phyloP scores from a whole-genome alignment of 106 monocot genomes.

The Xerophyta viscosa region DNA sequence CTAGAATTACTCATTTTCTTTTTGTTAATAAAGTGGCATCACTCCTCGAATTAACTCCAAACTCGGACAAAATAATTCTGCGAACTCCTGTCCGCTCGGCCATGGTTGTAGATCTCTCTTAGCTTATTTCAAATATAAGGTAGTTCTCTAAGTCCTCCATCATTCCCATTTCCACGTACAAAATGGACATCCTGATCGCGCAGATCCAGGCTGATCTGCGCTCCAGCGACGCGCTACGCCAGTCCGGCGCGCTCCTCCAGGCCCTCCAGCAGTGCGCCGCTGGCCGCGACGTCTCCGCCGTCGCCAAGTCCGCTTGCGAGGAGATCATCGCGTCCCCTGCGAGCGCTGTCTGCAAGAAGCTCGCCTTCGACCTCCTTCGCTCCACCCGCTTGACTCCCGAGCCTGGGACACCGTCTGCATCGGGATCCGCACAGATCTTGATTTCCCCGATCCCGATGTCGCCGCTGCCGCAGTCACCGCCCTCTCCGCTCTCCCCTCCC shows the following conservation, averaged over 20 bases:
- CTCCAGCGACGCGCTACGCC: slow-evolving; percentile 93
- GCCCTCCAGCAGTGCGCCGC: slow-evolving; percentile 93
- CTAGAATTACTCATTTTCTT: no score
- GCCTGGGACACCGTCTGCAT: slow-evolving; percentile 63
- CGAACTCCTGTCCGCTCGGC: no score
- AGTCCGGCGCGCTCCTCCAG: slow-evolving; percentile 84
- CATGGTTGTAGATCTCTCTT: no score
- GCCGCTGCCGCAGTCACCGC: slow-evolving; percentile 72
- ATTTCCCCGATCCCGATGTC: slow-evolving; percentile 96
- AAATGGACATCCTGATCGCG: slow-evolving; percentile 89
- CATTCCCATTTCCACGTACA: neutral
- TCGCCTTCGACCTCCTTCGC: slow-evolving; percentile 95
- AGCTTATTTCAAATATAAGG: no score
- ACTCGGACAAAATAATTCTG: no score
- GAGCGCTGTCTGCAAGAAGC: slow-evolving; percentile 95
- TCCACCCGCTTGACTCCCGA: slow-evolving; percentile 79
- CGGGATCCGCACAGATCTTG: slow-evolving; percentile 77
- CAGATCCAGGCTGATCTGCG: slow-evolving; percentile 95
- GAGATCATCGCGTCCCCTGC: slow-evolving; percentile 94
- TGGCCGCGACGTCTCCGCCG: slow-evolving; percentile 87
- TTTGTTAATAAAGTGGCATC: no score
- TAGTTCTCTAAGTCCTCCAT: no score
- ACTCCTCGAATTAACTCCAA: no score
- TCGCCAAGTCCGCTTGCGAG: slow-evolving; percentile 63
- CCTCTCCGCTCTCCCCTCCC: slow-evolving; percentile 77